Evolutionary conservation across 2,329 filamentous ascomycete species (phyloP), one percentile per base, ranked within the genome.

Genomic region (Botrytis squamosa): DNA sequence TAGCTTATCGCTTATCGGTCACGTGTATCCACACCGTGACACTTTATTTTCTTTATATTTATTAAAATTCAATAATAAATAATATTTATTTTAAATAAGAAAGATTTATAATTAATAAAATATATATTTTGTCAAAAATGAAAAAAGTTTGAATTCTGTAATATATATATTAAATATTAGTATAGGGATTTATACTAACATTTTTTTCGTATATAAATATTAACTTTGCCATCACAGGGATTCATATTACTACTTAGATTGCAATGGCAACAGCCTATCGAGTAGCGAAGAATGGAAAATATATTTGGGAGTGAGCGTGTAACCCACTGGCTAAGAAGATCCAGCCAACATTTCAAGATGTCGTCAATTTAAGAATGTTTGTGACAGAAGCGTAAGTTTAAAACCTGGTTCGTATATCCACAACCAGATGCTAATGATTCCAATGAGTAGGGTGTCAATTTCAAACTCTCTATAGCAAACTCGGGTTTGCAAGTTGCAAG

Each of bases 301-400:
- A 78, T 73, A 72, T 78, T 4, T 78, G 75, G 77, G 75, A 75
- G 3, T 78, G 77, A 75, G 76, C 75, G 2, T 78, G 75, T 64
- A 75, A 70, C 49, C 73, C 73, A 18, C 9, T 70, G 8, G 76
- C 76, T 14, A 49, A 75, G 29, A 74, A 74, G 18, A 77, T 77
- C 22, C 77, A 78, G 60, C 73, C 71, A 10, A 74, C 66, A 40
- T 77, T 78, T n/a, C 55, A 76, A 16, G 72, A 74, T 0, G 64
- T 78, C 10, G 75, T 78, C 38, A 66, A 77, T 66, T 78, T n/a
- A 46, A 74, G 33, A 70, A 66, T 8, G 69, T 77, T 52, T 77
- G 77, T 33, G n/a, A 65, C 7, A 70, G 75, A 73, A 76, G 76
- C 8, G 76, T 77, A 22, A 38, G 68, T 70, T 38, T 29, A 38